Conservation (phyloP, 1,284 basidiomycete species). For the Cystobasidium slooffiae region DNA sequence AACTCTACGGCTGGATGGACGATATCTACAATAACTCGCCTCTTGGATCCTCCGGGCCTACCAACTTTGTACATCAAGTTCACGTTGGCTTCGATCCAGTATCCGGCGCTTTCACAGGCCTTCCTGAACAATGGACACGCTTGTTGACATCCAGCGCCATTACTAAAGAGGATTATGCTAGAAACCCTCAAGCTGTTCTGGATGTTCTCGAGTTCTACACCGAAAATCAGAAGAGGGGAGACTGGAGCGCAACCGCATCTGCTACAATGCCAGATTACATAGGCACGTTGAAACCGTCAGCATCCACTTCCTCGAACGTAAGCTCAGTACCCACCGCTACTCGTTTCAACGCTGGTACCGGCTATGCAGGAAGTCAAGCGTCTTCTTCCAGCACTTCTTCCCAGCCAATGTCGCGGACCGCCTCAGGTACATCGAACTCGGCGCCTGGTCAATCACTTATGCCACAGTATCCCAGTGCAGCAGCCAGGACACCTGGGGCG, state of each 20-base stretch:
- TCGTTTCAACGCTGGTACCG: constrained; percentile 82
- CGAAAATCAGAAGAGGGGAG: constrained; percentile 91
- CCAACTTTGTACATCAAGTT: constrained; percentile 97
- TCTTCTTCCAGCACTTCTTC: constrained; percentile 44
- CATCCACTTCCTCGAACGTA: constrained; percentile 22
- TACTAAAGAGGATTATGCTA: constrained; percentile 95
- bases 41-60: constrained; percentile 87
- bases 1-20: constrained; percentile 95
- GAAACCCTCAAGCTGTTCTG: constrained; percentile 93
- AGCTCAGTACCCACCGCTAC: constrained; percentile 60
- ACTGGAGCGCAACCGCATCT: constrained; percentile 57
- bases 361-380: constrained; percentile 60
- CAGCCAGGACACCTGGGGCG: constrained; percentile 41
- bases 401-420: constrained; percentile 44
- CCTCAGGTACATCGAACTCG: constrained; percentile 47
- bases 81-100: constrained; percentile 97
- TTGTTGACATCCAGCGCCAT: constrained; percentile 94
- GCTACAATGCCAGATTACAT: constrained; percentile 36
- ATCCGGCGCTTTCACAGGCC: constrained; percentile 90
- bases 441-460: constrained; percentile 44
- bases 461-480: constrained; percentile 44
- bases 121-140: constrained; percentile 96
- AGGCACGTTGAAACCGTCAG: constrained; percentile 11
- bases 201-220: constrained; percentile 99
- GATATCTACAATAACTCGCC: constrained; percentile 92